A percentile compares a stretch with the other conserved stretches of the same genome.
phyloP scores from a whole-genome alignment of 1,284 basidiomycete species.

The Puccinia polysora region DNA sequence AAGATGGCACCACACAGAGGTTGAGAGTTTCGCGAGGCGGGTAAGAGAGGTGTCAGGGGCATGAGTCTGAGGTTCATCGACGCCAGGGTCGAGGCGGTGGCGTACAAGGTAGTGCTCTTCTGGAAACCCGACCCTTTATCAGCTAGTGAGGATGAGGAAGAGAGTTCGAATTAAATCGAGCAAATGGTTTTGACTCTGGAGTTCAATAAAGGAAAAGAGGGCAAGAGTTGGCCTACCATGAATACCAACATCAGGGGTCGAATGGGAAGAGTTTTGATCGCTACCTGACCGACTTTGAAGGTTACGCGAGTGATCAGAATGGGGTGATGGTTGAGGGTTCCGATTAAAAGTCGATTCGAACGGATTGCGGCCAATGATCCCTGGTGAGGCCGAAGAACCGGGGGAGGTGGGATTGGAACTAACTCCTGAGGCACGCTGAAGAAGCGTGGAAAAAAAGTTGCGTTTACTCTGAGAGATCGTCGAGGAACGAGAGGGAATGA shows the following conservation, averaged over 20 bases:
- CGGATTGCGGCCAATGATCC: conserved; percentile 14
- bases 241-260: neutral
- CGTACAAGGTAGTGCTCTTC: neutral
- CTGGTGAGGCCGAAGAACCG: neutral
- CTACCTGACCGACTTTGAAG: neutral
- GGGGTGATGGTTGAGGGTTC: neutral
- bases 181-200: neutral
- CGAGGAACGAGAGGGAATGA: neutral
- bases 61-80: conserved; percentile 46
- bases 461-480: conserved; percentile 11
- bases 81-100: conserved; percentile 37
- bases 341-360: conserved; percentile 21
- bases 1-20: conserved; percentile 51
- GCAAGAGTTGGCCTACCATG: neutral
- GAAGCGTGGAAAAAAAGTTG: conserved; percentile 37
- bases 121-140: neutral
- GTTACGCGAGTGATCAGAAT: neutral
- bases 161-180: neutral
- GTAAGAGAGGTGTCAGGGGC: conserved; percentile 46
- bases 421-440: conserved; percentile 18
- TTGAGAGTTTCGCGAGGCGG: conserved; percentile 45
- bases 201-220: neutral
- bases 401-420: conserved; percentile 29
- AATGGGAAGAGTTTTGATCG: neutral
- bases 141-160: neutral